Conservation (phyloP, 352 stramenopile species). For the Globisporangium polare region DNA sequence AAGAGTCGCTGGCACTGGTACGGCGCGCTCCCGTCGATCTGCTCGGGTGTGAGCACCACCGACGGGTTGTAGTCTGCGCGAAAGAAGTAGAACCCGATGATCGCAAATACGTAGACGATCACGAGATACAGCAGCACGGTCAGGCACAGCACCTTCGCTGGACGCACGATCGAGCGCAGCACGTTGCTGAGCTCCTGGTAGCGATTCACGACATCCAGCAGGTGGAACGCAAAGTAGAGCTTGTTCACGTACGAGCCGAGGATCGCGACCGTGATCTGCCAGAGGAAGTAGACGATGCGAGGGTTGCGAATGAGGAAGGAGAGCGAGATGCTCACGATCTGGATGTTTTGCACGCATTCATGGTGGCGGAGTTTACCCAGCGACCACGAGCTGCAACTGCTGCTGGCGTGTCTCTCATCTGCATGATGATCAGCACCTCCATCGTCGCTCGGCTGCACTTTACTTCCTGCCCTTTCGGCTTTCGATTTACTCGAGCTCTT, state of each 20-base stretch:
- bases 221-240: conserved; percentile 73
- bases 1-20: conserved; percentile 69
- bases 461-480: background rate
- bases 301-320: conserved; percentile 50
- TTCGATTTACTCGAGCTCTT: conserved; percentile 1
- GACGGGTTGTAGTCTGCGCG: conserved; percentile 51
- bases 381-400: background rate
- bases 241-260: conserved; percentile 65
- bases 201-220: conserved; percentile 75
- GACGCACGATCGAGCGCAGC: conserved; percentile 52
- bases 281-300: conserved; percentile 52
- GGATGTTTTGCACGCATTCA: conserved; percentile 6
- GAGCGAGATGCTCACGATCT: conserved; percentile 38
- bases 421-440: background rate
- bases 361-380: background rate
- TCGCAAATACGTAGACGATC: conserved; percentile 70
- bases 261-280: conserved; percentile 55
- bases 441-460: background rate
- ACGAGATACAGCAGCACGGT: conserved; percentile 67
- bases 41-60: conserved; percentile 22
- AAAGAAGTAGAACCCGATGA: conserved; percentile 74
- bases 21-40: conserved; percentile 29
- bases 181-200: conserved; percentile 76
- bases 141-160: conserved; percentile 52
- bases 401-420: background rate